Base-by-base conservation (phyloP, 1,139 yeast genomes). In the Pichia sp. region DNA sequence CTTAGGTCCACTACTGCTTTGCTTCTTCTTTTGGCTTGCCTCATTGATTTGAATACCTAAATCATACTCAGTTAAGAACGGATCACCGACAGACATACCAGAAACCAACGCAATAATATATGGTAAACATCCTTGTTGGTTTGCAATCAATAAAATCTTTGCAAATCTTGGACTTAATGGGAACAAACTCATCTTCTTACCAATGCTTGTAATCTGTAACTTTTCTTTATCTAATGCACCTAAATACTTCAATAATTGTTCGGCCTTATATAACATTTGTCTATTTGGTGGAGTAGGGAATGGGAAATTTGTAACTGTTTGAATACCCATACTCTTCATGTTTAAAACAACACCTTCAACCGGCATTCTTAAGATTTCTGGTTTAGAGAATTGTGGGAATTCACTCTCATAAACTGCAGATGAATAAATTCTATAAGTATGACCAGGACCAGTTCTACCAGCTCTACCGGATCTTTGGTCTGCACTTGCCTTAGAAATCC, bases 381-480 rank as follows among this genome's bases (percentile, higher is more conserved):
- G 99, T 47, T 73, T 75, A 21, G 94, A 76, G 58, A 93, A 93
- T 58, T 85, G 89, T 5, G 75, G 75, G 65, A 94, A 93, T 57
- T 86, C 93, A 51, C 83, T 79, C 61, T 93, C 98, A 64, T 76
- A 94, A 9, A 94, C 87, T 0, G 99, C 99, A n/a, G 98, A 91
- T 0, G 99, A 91, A 60, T 75, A 94, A 20, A 94, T 68, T 51
- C 99, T 73, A 65, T 94, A 94, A 65, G 97, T 89, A 61, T 94
- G 99, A 46, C 99, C 99, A 0, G 99, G 98, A 0, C 99, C 99
- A 0, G 98, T 93, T 78, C 99, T 86, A 63, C 99, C 99, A 44
- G 99, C 99, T 76, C 99, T 85, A 67, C 99, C 99, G 32, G 96
- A 70, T 69, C 99, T 77, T 71, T 94, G 99, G 55, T 82, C 94